Conservation (phyloP, 176 grass and related monocot species). For the bread wheat (Triticum aestivum) region DNA sequence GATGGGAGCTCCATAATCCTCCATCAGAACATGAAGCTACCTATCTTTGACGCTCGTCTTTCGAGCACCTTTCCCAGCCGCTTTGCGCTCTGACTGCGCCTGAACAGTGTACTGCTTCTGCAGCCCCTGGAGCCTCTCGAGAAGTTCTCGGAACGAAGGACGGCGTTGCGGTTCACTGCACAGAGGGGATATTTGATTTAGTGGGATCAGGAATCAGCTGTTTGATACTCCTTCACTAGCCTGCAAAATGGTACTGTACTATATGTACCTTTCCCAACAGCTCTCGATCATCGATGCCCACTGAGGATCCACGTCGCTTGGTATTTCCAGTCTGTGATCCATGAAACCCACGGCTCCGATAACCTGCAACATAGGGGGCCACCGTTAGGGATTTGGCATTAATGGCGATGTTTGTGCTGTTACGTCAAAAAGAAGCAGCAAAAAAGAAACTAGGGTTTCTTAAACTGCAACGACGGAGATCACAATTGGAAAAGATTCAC, state of each 20-base stretch:
- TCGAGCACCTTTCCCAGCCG: constrained; percentile 23
- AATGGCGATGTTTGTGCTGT: background rate
- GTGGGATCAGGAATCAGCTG: background rate
- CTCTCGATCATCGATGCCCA: constrained; percentile 73
- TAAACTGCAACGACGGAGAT: background rate
- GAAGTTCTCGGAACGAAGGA: constrained; percentile 41
- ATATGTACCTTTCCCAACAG: constrained; percentile 75
- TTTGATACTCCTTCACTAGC: background rate
- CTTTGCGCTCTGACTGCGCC: constrained; percentile 41
- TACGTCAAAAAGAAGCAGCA: background rate
- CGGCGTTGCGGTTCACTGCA: constrained; percentile 63
- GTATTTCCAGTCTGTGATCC: constrained; percentile 78
- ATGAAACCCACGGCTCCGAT: constrained; percentile 29
- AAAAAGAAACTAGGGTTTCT: background rate
- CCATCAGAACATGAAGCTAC: constrained; percentile 10
- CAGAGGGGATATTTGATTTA: background rate
- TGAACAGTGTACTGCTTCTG: constrained; percentile 54
- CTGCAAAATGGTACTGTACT: too few relatives aligned
- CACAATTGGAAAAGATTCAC: background rate
- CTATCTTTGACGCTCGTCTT: constrained; percentile 42
- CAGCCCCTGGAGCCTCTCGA: constrained; percentile 46
- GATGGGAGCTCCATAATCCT: background rate
- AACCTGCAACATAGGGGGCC: constrained; percentile 42
- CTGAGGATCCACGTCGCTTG: constrained; percentile 56
- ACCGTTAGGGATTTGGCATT: too few relatives aligned